Evolutionary conservation across 495 filamentous ascomycete species (phyloP).

Genomic region (Xylaria scruposa): DNA sequence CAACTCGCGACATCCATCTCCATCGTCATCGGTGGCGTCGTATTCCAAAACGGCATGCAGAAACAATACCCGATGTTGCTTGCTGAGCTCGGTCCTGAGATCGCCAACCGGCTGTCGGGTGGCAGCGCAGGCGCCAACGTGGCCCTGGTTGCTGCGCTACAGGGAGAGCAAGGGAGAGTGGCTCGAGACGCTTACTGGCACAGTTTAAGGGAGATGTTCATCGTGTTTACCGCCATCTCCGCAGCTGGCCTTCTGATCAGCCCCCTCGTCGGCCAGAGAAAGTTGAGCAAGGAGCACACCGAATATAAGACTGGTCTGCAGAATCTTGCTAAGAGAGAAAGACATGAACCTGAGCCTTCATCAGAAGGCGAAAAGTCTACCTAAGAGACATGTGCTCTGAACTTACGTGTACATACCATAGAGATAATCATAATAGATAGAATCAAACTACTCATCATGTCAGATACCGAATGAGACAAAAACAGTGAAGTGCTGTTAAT

Average conservation of each 20-base stretch:
- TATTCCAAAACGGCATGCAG: constrained; percentile 73
- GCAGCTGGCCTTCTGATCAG: constrained; percentile 61
- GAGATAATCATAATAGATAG: constrained; percentile 20
- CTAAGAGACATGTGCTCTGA: neutral
- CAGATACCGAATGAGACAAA: neutral
- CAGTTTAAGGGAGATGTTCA: constrained; percentile 71
- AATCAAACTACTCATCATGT: neutral
- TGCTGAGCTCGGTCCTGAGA: constrained; percentile 49
- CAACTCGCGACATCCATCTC: constrained; percentile 74
- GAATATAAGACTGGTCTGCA: constrained; percentile 69
- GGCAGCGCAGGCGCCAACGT: constrained; percentile 65
- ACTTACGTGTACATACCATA: neutral
- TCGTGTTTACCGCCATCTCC: constrained; percentile 64
- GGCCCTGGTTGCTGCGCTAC: constrained; percentile 58
- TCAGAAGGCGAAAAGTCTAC: constrained; percentile 17
- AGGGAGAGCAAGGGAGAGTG: constrained; percentile 51
- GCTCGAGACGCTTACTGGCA: constrained; percentile 63
- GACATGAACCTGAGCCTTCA: neutral
- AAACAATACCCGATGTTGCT: constrained; percentile 48
- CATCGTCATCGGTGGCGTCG: constrained; percentile 79
- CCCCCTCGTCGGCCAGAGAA: constrained; percentile 60
- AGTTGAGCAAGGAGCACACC: constrained; percentile 64
- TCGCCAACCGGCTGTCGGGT: constrained; percentile 53
- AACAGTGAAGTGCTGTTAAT: no score
- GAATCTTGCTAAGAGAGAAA: constrained; percentile 33